Base-by-base conservation (phyloP, 1,139 yeast genomes). In the Tardiomyces blankii region DNA sequence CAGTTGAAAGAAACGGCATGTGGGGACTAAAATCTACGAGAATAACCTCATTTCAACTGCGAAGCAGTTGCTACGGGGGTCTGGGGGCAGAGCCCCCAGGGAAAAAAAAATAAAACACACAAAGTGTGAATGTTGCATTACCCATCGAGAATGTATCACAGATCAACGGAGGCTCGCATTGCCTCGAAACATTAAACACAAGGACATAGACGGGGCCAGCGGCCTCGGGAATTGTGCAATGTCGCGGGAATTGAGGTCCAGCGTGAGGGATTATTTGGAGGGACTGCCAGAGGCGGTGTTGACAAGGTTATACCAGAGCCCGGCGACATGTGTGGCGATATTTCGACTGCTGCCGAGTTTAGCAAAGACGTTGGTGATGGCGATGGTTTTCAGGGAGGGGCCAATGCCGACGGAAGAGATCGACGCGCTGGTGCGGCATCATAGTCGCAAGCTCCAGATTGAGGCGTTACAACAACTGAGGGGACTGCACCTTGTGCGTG, bases 241-340 rank as follows among this genome's bases (percentile, higher is more conserved):
- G 35, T 30, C 35, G 11, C 35, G 50, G 11, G 54, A 50, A 46
- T 75, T 81, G 65, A 81, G 79, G 58, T 76, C 83, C 39, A 84
- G 91, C 5, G 95, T 91, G 53, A 86, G 85, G 59, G 95, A 85
- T 56, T 89, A 91, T 62, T 70, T 91, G 49, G 96, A 88, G 59
- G 88, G 85, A 18, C 77, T 91, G 16, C 96, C 97, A 1, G 87
- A 82, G 57, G 70, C 82, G 7, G 87, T 88, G 14, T 89, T 88
- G 55, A 74, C 82, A 21, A 76, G 89, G 57, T 73, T 91, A 25
- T 91, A 84, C 64, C 74, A 73, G 51, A 77, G 84, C 45, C 96
- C 98, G 2, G 96, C 96, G 14, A 87, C 98, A 47, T 89, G 97
- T 61, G 70, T 91, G 44, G 94, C 98, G 2, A 82, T 91, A 19